These are phyloP conservation scores for Rhodotorula kratochvilovae DNA, from an alignment of 768 basidiomycete species.

Conservation along the genomic window DNA sequence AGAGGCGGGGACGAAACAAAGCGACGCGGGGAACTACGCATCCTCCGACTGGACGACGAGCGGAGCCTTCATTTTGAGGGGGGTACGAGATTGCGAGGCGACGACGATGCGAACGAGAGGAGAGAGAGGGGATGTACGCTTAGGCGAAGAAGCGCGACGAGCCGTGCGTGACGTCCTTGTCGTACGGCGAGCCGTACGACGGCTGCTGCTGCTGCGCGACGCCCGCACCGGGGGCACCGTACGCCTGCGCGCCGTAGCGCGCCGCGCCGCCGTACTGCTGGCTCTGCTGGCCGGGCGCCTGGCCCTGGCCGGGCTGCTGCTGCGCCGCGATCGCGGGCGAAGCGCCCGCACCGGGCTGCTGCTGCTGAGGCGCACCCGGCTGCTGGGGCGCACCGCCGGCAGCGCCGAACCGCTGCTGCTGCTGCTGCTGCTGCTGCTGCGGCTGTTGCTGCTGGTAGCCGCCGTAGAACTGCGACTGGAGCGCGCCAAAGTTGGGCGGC, in stretches of 20 bases:
- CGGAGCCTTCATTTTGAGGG: background rate
- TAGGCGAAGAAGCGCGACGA: background rate
- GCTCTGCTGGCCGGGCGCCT: background rate
- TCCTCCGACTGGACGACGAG: background rate
- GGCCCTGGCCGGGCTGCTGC: background rate
- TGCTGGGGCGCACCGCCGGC: background rate
- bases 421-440: background rate
- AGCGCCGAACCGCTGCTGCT: background rate
- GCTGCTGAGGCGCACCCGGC: background rate
- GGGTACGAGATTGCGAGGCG: background rate
- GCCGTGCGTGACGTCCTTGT: background rate
- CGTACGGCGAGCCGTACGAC: constrained; percentile 1
- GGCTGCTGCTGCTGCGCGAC: constrained; percentile 1
- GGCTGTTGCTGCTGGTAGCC: constrained; percentile 17
- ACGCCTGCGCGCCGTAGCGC: background rate
- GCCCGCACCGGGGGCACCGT: background rate
- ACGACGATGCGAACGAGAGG: background rate
- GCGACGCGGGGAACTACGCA: background rate
- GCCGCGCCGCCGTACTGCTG: background rate
- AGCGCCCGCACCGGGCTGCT: background rate
- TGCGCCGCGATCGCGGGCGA: background rate
- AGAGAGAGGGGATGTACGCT: background rate
- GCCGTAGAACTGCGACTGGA: constrained; percentile 25
- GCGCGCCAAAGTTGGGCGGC: constrained; percentile 32
- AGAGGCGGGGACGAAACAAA: background rate